phyloP scores from a whole-genome alignment of 805 yeast species.

The Metschnikowia cerradonensis region DNA sequence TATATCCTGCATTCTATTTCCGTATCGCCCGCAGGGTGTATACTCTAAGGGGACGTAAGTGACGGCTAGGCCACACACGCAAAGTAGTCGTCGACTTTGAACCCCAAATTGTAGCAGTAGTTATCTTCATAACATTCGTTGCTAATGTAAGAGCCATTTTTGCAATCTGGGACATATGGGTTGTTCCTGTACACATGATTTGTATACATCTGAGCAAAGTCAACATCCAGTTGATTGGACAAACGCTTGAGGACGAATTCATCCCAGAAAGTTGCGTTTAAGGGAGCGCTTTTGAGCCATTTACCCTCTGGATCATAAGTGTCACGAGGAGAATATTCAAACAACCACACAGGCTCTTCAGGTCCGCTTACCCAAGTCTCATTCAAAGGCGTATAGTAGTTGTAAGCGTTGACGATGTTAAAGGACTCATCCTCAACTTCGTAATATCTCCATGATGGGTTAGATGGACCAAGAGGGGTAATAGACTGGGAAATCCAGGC shows the following conservation, averaged over 20 bases:
- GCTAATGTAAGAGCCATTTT: constrained; percentile 11
- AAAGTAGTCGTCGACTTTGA: constrained; percentile 14
- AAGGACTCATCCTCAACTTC: constrained; percentile 60
- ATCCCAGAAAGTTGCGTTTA: constrained; percentile 71
- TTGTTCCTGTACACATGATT: constrained; percentile 50
- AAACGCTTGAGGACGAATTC: constrained; percentile 44
- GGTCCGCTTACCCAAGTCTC: constrained; percentile 52
- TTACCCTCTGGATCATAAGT: constrained; percentile 44
- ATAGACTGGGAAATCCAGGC: constrained; percentile 67
- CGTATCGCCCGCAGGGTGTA: background rate
- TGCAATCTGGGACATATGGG: constrained; percentile 45
- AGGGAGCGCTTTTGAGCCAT: constrained; percentile 59
- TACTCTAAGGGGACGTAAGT: background rate
- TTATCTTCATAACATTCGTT: constrained; percentile 13
- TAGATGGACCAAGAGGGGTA: constrained; percentile 55
- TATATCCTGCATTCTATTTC: background rate
- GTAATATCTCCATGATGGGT: constrained; percentile 73
- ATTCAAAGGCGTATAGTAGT: constrained; percentile 57
- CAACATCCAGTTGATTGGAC: constrained; percentile 32
- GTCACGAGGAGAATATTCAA: constrained; percentile 63
- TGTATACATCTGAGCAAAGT: constrained; percentile 47
- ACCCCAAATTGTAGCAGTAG: constrained; percentile 17
- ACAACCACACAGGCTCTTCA: constrained; percentile 57
- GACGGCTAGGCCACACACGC: constrained; percentile 8
- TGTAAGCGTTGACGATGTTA: constrained; percentile 55